These are phyloP conservation scores for Barnettozyma californica DNA, from an alignment of 805 yeast genomes.

Conservation along the genomic window DNA sequence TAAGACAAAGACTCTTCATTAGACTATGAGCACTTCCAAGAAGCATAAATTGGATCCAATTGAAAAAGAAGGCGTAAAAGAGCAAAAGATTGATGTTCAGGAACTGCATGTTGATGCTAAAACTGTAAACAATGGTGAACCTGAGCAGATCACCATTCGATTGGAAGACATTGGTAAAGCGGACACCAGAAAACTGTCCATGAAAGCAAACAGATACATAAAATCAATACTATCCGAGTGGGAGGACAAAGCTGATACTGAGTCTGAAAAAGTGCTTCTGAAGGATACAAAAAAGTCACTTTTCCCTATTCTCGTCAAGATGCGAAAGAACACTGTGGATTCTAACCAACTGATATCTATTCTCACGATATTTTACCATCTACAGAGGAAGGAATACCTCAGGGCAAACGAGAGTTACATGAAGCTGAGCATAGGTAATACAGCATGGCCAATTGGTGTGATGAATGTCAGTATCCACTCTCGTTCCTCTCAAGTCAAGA, in stretches of 20 bases:
- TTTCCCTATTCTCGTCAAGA: constrained; percentile 46
- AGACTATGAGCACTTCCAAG: not conserved
- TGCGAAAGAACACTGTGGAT: constrained; percentile 40
- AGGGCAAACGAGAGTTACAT: constrained; percentile 65
- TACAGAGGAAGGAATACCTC: constrained; percentile 48
- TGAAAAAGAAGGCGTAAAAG: constrained; percentile 1
- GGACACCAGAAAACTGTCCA: constrained; percentile 8
- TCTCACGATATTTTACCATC: constrained; percentile 50
- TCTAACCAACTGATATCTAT: constrained; percentile 45
- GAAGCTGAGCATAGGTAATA: constrained; percentile 77
- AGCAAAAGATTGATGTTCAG: not conserved
- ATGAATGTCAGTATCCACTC: constrained; percentile 75
- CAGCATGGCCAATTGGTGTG: constrained; percentile 91
- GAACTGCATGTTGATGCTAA: not conserved
- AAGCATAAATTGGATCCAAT: constrained; percentile 4
- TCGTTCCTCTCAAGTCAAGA: constrained; percentile 55
- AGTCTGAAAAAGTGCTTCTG: constrained; percentile 19
- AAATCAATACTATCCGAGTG: constrained; percentile 33
- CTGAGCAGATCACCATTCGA: constrained; percentile 11
- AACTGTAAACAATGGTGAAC: not conserved
- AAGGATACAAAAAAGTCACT: constrained; percentile 44
- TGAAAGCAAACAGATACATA: constrained; percentile 24
- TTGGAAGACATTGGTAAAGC: constrained; percentile 15
- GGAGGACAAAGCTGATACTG: constrained; percentile 25
- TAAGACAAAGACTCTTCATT: not conserved